Evolutionary conservation across 306 rosid genomes (phyloP), one percentile per base, ranked within the genome.

Genomic region (Macrotyloma uniflorum): DNA sequence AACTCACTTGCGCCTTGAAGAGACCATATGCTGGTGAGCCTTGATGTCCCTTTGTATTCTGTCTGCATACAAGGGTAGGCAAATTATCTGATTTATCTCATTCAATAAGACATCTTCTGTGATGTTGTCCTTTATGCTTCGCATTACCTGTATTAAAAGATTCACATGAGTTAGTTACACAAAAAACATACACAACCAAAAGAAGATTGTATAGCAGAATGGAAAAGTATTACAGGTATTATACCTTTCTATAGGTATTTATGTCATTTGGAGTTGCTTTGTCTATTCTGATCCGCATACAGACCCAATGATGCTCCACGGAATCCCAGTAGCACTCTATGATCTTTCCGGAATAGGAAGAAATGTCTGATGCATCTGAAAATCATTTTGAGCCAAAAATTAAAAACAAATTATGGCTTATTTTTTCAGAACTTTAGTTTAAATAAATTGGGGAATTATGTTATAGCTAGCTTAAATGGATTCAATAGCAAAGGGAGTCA

Each of bases 51-150:
- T 95, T 70, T 82, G 82, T 84, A 95, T 95, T 89, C 98, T 88
- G 85, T 95, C 98, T 26, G 95, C 95, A 81, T 95, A 95, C 93
- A 92, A 87, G 28, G 98, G 98, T 43, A 95, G 85, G 64, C 91
- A 85, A 83, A 95, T 89, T 78, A 88, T 95, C 88, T 89, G 88
- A 50, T 82, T 2, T 13, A 95, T 95, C 89, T 95, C 97, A 13
- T 88, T 86, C 91, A 95, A 87, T 82, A 95, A 83, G 19, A 90
- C 82, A 0, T 89, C 97, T 86, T 88, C 85, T 15, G 97, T 94
- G 77, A 95, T 95, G 80, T 95, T 95, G 83, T 95, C 98, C 86
- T 58, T 85, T 87, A 95, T 95, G 88, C 98, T 95, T 81, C 91
- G 90, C 97, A 95, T 87, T 55, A 94, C 98, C 98, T 92, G 85